Evolutionary conservation across 2,329 filamentous ascomycete genomes (phyloP).

Genomic region (Exophiala aquamarina): DNA sequence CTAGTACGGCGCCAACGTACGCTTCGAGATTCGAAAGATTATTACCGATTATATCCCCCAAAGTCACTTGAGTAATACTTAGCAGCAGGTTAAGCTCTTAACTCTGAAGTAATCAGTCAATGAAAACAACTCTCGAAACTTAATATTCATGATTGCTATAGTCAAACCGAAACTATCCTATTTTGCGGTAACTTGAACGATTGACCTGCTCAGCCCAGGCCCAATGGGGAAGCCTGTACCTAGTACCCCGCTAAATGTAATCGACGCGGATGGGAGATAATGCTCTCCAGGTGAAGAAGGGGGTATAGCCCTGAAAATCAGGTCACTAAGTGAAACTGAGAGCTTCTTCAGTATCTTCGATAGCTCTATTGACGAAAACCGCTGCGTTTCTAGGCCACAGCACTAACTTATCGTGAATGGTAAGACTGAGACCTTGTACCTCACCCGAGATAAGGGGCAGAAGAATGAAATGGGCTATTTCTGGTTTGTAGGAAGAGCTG

Average conservation of each 20-base stretch:
- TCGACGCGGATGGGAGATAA: slow-evolving; percentile 33
- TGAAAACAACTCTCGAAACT: slow-evolving; percentile 35
- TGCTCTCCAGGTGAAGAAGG: slow-evolving; percentile 32
- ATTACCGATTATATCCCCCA: slow-evolving; percentile 29
- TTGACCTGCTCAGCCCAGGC: slow-evolving; percentile 32
- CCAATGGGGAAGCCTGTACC: slow-evolving; percentile 40
- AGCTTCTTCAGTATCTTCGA: slow-evolving; percentile 14
- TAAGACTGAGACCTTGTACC: slow-evolving; percentile 28
- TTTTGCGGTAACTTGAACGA: slow-evolving; percentile 39
- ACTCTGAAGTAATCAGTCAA: slow-evolving; percentile 36
- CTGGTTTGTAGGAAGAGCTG: slow-evolving; percentile 35
- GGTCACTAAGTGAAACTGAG: too few species aligned
- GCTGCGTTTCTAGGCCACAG: slow-evolving; percentile 1
- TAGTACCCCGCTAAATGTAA: slow-evolving; percentile 35
- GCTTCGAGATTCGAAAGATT: slow-evolving; percentile 30
- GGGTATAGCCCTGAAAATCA: slow-evolving; percentile 35
- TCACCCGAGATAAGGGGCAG: slow-evolving; percentile 37
- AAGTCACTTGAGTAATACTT: slow-evolving; percentile 35
- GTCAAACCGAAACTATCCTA: slow-evolving; percentile 41
- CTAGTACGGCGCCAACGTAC: slow-evolving; percentile 40
- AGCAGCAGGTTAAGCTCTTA: slow-evolving; percentile 39
- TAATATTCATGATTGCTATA: slow-evolving; percentile 40
- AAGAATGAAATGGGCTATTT: slow-evolving; percentile 34
- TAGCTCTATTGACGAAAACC: slow-evolving; percentile 14
- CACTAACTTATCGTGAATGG: background rate